A percentile compares a stretch with the other conserved stretches of the same genome.
Conservation (phyloP, 257 asterid species). For the Petunia axillaris region DNA sequence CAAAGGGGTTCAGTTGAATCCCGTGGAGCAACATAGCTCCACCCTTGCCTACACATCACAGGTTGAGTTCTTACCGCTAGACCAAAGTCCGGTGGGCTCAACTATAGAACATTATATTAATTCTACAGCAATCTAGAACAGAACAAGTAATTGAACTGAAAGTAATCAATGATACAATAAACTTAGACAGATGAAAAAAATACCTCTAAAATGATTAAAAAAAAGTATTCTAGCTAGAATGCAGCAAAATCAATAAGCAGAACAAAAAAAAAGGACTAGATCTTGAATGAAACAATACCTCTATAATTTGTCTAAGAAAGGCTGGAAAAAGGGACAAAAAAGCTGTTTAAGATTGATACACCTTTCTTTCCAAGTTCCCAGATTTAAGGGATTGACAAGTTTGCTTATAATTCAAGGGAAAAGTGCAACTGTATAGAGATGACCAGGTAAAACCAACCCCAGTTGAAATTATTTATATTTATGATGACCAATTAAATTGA, state of each 20-base stretch:
- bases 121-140: no score
- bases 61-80: no score
- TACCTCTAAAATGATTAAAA: no score
- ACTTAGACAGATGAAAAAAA: no score
- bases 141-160: no score
- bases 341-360: background rate
- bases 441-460: conserved; percentile 23
- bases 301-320: background rate
- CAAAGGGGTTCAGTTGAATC: no score
- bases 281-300: conserved; percentile 22
- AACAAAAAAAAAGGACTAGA: background rate
- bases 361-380: conserved; percentile 16
- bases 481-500: background rate
- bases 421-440: background rate
- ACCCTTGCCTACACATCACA: no score
- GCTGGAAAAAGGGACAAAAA: background rate
- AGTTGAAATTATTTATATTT: conserved; percentile 20
- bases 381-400: conserved; percentile 19
- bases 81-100: no score
- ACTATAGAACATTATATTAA: no score
- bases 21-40: no score
- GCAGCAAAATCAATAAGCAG: background rate
- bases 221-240: no score
- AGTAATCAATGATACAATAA: no score
- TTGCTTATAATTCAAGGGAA: background rate